Evolutionary conservation across 306 rosid genomes (phyloP).

Genomic region (Sphenostylis stenocarpa): DNA sequence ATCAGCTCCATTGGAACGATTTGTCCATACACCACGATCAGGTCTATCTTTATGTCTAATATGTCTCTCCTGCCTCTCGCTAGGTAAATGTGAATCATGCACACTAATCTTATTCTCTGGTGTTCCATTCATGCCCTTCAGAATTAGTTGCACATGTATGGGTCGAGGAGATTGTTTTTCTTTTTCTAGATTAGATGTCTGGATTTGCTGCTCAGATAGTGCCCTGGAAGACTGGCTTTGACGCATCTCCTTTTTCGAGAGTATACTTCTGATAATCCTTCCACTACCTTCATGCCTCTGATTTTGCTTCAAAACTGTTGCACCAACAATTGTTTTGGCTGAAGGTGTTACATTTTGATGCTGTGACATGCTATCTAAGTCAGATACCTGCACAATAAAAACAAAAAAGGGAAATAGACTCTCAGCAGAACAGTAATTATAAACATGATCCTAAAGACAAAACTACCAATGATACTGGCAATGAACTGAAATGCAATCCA

Average conservation of each 20-base stretch:
- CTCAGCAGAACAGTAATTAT: slow-evolving; percentile 1
- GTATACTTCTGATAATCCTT: slow-evolving; percentile 62
- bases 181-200: slow-evolving; percentile 47
- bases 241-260: slow-evolving; percentile 54
- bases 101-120: slow-evolving; percentile 45
- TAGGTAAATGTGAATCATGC: slow-evolving; percentile 48
- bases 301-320: slow-evolving; percentile 49
- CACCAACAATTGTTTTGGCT: slow-evolving; percentile 35
- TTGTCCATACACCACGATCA: slow-evolving; percentile 61
- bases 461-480: slow-evolving; percentile 17
- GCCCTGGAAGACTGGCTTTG: slow-evolving; percentile 55
- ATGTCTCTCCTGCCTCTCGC: slow-evolving; percentile 57
- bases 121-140: slow-evolving; percentile 56
- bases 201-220: slow-evolving; percentile 49
- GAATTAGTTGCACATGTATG: slow-evolving; percentile 52
- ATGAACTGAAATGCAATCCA: slow-evolving; percentile 17
- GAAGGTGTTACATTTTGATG: slow-evolving; percentile 46
- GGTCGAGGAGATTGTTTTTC: slow-evolving; percentile 52
- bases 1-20: slow-evolving; percentile 52
- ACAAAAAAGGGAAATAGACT: slow-evolving; percentile 23
- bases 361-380: slow-evolving; percentile 34
- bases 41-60: slow-evolving; percentile 57
- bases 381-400: slow-evolving; percentile 43
- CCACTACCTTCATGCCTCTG: slow-evolving; percentile 54
- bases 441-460: background rate